A percentile compares a stretch with the other conserved stretches of the same genome.
Evolutionary conservation across 495 filamentous ascomycete species (phyloP).

Genomic region (Penicillium flavigenum): DNA sequence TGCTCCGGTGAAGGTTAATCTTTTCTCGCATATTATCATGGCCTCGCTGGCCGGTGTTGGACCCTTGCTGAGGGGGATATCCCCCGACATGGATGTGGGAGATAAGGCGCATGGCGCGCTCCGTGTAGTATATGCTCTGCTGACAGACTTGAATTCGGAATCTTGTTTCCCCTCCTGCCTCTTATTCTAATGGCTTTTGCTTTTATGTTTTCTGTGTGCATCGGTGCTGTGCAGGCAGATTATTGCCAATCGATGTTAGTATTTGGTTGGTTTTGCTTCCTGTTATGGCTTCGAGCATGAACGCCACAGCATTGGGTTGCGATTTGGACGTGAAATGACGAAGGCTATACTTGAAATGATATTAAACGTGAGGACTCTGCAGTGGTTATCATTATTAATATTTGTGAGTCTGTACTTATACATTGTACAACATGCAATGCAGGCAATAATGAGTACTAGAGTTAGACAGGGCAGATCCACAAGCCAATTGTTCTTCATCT

Average conservation of each 20-base stretch:
- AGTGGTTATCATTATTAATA: background rate
- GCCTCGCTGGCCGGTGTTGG: background rate
- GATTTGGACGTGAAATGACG: background rate
- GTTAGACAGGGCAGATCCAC: background rate
- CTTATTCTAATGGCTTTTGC: background rate
- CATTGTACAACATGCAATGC: background rate
- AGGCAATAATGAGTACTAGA: background rate
- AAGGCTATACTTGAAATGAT: background rate
- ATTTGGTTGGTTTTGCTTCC: background rate
- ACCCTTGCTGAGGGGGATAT: background rate
- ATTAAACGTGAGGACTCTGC: background rate
- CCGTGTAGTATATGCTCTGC: background rate
- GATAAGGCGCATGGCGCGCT: slow-evolving; percentile 1
- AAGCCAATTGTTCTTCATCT: background rate
- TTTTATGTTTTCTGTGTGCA: background rate
- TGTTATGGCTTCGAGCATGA: background rate
- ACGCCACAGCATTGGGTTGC: background rate
- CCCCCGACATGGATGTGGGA: slow-evolving; percentile 1
- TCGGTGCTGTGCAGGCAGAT: background rate
- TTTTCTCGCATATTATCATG: background rate
- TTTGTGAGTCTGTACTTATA: background rate
- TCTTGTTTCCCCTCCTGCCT: background rate
- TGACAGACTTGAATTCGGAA: background rate
- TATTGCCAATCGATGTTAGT: background rate
- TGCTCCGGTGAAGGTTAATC: background rate